phyloP scores from a whole-genome alignment of 148 eudicot genomes.

The Linanthus parryae region DNA sequence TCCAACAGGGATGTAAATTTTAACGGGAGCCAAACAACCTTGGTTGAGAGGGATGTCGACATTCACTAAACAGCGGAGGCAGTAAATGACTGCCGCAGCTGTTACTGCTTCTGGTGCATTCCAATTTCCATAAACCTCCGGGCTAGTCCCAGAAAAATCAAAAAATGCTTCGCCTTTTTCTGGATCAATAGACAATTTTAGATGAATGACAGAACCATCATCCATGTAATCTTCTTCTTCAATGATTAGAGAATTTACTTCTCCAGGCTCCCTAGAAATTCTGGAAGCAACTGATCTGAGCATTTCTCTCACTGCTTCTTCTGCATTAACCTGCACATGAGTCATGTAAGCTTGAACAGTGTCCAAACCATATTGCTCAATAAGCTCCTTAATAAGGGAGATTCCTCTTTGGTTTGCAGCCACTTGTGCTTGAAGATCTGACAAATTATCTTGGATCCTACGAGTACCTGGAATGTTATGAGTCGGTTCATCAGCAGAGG shows the following conservation, averaged over 20 bases:
- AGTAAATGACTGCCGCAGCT: constrained; percentile 90
- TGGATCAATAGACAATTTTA: constrained; percentile 72
- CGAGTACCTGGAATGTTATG: constrained; percentile 79
- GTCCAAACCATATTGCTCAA: constrained; percentile 80
- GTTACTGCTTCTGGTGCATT: constrained; percentile 96
- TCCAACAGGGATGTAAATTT: constrained; percentile 66
- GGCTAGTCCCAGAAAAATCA: constrained; percentile 84
- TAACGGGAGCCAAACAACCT: constrained; percentile 94
- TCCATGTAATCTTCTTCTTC: constrained; percentile 99
- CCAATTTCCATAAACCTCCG: constrained; percentile 97
- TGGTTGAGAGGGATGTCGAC: constrained; percentile 95
- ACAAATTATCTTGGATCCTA: constrained; percentile 86
- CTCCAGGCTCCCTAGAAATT: constrained; percentile 34
- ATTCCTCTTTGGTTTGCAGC: constrained; percentile 99
- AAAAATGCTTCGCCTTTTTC: constrained; percentile 61
- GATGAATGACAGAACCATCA: constrained; percentile 81
- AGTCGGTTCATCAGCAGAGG: constrained; percentile 49
- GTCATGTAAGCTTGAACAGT: constrained; percentile 92
- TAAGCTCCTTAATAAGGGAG: constrained; percentile 89
- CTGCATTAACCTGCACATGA: constrained; percentile 7
- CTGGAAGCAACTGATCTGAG: constrained; percentile 76
- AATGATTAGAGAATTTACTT: constrained; percentile 35
- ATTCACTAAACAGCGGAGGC: constrained; percentile 84
- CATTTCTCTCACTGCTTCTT: constrained; percentile 72
- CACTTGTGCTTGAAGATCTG: constrained; percentile 94